A percentile compares a stretch with the other conserved stretches of the same genome.
Evolutionary conservation across 2,329 filamentous ascomycete genomes (phyloP).

Genomic region (Venturia effusa): DNA sequence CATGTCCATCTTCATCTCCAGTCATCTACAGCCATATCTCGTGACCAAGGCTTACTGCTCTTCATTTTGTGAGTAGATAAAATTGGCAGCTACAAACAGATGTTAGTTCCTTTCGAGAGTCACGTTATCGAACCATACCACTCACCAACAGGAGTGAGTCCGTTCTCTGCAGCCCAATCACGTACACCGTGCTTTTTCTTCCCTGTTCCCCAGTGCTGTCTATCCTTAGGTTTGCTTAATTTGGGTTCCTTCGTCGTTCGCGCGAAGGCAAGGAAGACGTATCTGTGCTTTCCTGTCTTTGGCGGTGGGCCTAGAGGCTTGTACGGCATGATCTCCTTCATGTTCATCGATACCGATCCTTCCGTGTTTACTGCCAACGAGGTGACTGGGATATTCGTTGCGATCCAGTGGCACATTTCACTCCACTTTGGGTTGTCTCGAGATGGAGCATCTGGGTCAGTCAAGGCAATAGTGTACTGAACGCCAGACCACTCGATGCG

Average conservation of each 20-base stretch:
- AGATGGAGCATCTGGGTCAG: conserved; percentile 48
- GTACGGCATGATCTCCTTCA: conserved; percentile 36
- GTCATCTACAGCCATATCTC: background rate
- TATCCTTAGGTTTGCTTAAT: conserved; percentile 36
- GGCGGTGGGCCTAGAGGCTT: conserved; percentile 43
- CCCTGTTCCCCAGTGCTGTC: conserved; percentile 46
- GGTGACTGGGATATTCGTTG: conserved; percentile 21
- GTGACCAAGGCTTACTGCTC: conserved; percentile 28
- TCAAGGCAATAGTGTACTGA: conserved; percentile 40
- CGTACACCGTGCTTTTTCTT: conserved; percentile 38
- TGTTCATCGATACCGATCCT: conserved; percentile 13
- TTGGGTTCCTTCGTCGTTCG: conserved; percentile 27
- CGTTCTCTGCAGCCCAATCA: conserved; percentile 39
- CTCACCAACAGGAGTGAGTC: conserved; percentile 35
- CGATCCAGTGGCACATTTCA: conserved; percentile 49
- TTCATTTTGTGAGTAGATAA: conserved; percentile 37
- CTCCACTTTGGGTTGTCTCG: conserved; percentile 43
- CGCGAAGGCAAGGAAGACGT: conserved; percentile 43
- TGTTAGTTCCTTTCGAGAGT: conserved; percentile 6
- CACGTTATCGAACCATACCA: conserved; percentile 11
- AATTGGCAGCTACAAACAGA: conserved; percentile 27
- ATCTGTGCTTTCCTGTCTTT: conserved; percentile 47
- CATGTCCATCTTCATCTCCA: background rate
- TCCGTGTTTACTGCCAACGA: background rate
- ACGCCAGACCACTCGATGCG: conserved; percentile 17